Conservation (phyloP, 2,329 filamentous ascomycete genomes). For the Cordyceps militaris region DNA sequence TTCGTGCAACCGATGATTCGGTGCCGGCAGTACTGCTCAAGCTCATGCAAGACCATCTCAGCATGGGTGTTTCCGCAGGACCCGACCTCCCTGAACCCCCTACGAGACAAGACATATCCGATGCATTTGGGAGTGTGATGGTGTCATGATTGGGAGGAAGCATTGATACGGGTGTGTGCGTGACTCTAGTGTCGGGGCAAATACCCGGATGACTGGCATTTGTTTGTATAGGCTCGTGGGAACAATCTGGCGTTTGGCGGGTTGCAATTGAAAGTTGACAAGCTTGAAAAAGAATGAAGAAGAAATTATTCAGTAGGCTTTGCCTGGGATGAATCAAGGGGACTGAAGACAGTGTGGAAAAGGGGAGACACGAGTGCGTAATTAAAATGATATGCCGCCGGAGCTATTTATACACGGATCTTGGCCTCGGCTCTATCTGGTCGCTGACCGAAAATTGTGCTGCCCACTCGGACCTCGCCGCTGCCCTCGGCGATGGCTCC, state of each 20-base stretch:
- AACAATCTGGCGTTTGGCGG: constrained; percentile 7
- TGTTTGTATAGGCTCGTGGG: constrained; percentile 4
- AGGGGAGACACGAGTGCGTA: not conserved
- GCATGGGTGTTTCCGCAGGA: constrained; percentile 41
- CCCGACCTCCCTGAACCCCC: constrained; percentile 34
- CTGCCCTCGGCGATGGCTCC: constrained; percentile 78
- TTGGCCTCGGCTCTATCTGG: constrained; percentile 74
- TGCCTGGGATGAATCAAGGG: not conserved
- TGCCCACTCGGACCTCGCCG: constrained; percentile 84
- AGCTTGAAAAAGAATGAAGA: not conserved
- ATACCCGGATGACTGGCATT: not conserved
- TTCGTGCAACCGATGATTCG: constrained; percentile 85
- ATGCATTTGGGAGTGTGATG: constrained; percentile 51
- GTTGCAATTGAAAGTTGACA: not conserved
- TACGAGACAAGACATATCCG: constrained; percentile 44
- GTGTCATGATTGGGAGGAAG: constrained; percentile 27
- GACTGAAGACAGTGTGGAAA: not conserved
- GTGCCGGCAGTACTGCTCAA: constrained; percentile 76
- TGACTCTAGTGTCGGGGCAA: not conserved
- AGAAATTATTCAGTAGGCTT: not conserved
- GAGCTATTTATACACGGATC: constrained; percentile 40
- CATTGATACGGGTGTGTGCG: not conserved
- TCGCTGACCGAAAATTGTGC: constrained; percentile 84
- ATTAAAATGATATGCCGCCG: not conserved
- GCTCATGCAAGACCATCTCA: constrained; percentile 78